Conservation (phyloP, 2,329 filamentous ascomycete species). For the Colletotrichum shisoi region DNA sequence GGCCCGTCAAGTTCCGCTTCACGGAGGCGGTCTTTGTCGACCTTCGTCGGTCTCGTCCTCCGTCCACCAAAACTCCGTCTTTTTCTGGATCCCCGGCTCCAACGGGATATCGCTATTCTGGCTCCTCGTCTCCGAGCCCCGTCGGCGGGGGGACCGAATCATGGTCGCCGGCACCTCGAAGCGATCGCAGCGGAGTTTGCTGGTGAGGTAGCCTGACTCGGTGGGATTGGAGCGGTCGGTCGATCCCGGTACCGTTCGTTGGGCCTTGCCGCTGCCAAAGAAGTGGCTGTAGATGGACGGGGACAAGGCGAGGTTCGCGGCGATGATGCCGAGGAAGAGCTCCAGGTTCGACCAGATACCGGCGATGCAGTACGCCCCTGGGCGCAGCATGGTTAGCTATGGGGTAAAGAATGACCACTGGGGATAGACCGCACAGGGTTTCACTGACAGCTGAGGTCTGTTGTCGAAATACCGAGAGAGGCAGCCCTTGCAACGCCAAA, state of each 20-base stretch:
- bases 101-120: no score
- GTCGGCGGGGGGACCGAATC: no score
- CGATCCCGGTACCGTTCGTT: conserved; percentile 9
- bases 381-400: no score
- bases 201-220: conserved; percentile 9
- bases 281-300: conserved; percentile 42
- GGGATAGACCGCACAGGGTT: background rate
- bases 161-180: no score
- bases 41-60: no score
- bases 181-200: no score
- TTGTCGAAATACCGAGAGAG: conserved; percentile 41
- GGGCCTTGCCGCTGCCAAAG: conserved; percentile 12
- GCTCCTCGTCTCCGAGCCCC: no score
- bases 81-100: no score
- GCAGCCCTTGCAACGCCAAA: conserved; percentile 42
- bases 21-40: no score
- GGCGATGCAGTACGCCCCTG: conserved; percentile 47
- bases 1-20: no score
- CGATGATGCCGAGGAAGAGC: conserved; percentile 49
- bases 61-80: no score
- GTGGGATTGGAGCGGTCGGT: conserved; percentile 24
- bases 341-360: conserved; percentile 53
- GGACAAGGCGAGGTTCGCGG: conserved; percentile 45
- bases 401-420: background rate
- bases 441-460: conserved; percentile 43